These are phyloP conservation scores for Auriscalpium vulgare DNA, from an alignment of 768 basidiomycete species.

Conservation along the genomic window DNA sequence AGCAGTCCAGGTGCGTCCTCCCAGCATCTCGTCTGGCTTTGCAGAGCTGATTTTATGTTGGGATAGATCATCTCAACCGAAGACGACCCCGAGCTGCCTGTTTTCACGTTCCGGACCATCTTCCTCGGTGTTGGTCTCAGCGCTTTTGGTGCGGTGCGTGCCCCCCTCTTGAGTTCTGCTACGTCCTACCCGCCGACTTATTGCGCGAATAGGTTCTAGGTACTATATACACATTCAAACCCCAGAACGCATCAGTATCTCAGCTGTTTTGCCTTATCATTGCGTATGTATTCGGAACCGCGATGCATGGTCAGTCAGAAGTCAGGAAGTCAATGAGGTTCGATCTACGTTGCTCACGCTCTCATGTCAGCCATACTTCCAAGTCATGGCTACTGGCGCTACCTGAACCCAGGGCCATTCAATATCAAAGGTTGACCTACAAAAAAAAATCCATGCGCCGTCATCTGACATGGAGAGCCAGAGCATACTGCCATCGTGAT, in stretches of 20 bases:
- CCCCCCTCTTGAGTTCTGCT: background rate
- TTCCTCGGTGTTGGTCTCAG: slow-evolving; percentile 43
- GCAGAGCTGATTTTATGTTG: background rate
- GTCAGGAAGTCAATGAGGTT: too few relatives aligned
- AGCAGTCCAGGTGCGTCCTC: slow-evolving; percentile 1
- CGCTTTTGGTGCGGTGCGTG: slow-evolving; percentile 27
- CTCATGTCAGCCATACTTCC: slow-evolving; percentile 29
- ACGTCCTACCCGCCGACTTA: background rate
- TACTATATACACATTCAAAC: slow-evolving; percentile 30
- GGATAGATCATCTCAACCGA: slow-evolving; percentile 37
- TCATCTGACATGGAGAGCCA: slow-evolving; percentile 8
- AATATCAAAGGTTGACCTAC: slow-evolving; percentile 37
- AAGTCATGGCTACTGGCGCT: slow-evolving; percentile 40
- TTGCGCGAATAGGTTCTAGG: slow-evolving; percentile 24
- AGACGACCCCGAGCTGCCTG: slow-evolving; percentile 42
- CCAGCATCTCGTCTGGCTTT: background rate
- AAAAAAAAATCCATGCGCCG: background rate
- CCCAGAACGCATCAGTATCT: slow-evolving; percentile 43
- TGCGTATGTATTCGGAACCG: slow-evolving; percentile 44
- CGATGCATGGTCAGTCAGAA: slow-evolving; percentile 33
- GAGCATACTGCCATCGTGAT: slow-evolving; percentile 60
- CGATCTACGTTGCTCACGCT: background rate
- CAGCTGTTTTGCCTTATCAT: slow-evolving; percentile 50
- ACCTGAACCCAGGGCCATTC: slow-evolving; percentile 56
- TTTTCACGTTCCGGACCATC: slow-evolving; percentile 39